Conservation (phyloP, 495 filamentous ascomycete species). For the Aspergillus avenaceus region DNA sequence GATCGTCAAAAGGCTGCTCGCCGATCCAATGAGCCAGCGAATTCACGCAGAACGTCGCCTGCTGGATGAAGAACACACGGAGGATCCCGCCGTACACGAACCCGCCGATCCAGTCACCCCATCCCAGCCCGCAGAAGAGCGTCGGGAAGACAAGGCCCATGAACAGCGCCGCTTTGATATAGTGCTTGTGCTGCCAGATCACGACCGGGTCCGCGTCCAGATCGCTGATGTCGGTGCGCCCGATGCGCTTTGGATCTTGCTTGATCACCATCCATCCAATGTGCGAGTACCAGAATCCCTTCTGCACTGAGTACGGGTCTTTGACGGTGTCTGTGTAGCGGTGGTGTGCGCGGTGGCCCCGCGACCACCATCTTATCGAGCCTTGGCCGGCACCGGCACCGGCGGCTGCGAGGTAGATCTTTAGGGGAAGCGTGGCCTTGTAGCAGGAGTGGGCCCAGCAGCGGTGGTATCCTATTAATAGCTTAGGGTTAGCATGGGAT, state of each 20-base stretch:
- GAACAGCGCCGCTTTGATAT: not conserved
- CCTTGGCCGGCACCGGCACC: slow-evolving; percentile 87
- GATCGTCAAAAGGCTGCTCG: not conserved
- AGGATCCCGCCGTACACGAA: not conserved
- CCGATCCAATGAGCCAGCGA: not conserved
- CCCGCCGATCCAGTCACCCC: not conserved
- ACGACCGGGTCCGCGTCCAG: not conserved
- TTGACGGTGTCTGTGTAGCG: slow-evolving; percentile 92
- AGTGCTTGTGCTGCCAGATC: not conserved
- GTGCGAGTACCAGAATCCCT: not conserved
- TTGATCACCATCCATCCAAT: not conserved
- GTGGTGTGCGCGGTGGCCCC: slow-evolving; percentile 86
- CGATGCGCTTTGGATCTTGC: not conserved
- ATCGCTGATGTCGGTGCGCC: not conserved
- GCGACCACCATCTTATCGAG: slow-evolving; percentile 88
- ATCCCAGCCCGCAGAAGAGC: not conserved
- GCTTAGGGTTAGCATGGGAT: not conserved
- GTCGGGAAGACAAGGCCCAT: not conserved
- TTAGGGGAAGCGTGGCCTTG: slow-evolving; percentile 68
- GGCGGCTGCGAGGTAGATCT: slow-evolving; percentile 75
- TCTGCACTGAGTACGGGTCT: slow-evolving; percentile 61
- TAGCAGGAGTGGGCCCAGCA: slow-evolving; percentile 89
- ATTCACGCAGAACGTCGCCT: not conserved
- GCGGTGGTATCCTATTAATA: slow-evolving; percentile 61
- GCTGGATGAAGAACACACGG: not conserved